Conservation (phyloP, 2,329 filamentous ascomycete genomes). For the Colletotrichum brevisporum region DNA sequence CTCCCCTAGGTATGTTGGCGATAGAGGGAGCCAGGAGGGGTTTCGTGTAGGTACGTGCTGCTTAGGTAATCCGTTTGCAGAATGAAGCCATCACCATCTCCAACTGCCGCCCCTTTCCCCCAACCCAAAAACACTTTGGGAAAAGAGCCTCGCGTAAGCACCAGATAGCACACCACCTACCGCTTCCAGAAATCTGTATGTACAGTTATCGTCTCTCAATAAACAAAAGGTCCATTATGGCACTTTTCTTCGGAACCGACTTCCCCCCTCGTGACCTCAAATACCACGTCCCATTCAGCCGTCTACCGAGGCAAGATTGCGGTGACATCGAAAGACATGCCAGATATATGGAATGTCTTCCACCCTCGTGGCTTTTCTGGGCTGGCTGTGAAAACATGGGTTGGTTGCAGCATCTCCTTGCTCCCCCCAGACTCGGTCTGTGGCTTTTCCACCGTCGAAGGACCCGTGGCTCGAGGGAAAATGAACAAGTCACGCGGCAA, state of each 20-base stretch:
- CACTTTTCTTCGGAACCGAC: not conserved
- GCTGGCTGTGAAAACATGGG: not conserved
- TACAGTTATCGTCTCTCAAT: not conserved
- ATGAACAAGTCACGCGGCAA: not conserved
- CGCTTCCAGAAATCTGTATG: slow-evolving; percentile 7
- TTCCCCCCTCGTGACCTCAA: slow-evolving; percentile 14
- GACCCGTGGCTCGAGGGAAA: not conserved
- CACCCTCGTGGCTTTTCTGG: not conserved
- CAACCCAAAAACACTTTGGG: not conserved
- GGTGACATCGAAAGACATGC: not conserved
- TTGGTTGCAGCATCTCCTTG: not conserved
- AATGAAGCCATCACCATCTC: slow-evolving; percentile 27
- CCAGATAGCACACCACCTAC: not conserved
- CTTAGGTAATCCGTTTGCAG: not conserved
- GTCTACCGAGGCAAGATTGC: slow-evolving; percentile 6
- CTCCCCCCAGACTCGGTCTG: no score
- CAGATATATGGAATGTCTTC: slow-evolving; percentile 5
- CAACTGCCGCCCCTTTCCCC: not conserved
- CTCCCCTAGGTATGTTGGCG: not conserved
- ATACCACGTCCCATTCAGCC: slow-evolving; percentile 14
- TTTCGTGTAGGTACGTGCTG: not conserved
- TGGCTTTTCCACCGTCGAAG: not conserved
- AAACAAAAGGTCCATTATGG: not conserved
- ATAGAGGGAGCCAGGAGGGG: no score
- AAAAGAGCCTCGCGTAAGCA: not conserved